phyloP scores from a whole-genome alignment of 2,329 filamentous ascomycete genomes.

The Fusarium floridanum region DNA sequence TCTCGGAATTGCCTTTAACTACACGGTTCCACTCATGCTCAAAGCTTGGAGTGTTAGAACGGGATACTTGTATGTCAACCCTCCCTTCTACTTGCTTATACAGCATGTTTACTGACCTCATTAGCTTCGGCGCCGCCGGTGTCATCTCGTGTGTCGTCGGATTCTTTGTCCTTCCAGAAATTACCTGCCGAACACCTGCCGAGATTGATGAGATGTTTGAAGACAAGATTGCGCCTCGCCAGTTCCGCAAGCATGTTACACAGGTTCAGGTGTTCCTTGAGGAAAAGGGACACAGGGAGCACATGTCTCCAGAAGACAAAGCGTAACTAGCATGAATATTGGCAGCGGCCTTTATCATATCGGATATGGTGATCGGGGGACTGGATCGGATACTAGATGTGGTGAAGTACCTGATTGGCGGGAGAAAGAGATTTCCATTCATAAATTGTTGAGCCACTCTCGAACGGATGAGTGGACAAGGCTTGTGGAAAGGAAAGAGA shows the following conservation, averaged over 20 bases:
- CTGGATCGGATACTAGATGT: background rate
- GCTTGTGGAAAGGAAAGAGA: background rate
- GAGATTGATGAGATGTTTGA: constrained; percentile 25
- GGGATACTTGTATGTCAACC: constrained; percentile 65
- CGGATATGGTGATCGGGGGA: background rate
- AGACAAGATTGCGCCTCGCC: constrained; percentile 11
- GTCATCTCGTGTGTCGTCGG: constrained; percentile 84
- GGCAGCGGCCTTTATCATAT: background rate
- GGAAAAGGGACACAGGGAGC: background rate
- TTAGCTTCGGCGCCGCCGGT: constrained; percentile 67
- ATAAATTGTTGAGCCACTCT: background rate
- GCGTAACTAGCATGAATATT: background rate
- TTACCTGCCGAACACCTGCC: constrained; percentile 70
- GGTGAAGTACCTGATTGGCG: background rate
- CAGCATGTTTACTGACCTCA: background rate
- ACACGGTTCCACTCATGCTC: constrained; percentile 8
- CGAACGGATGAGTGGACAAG: background rate
- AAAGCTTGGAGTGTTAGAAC: constrained; percentile 13
- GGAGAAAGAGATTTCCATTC: background rate
- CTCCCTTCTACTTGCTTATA: constrained; percentile 54
- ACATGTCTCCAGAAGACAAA: background rate
- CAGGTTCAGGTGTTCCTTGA: constrained; percentile 20
- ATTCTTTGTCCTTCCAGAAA: constrained; percentile 84
- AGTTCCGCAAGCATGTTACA: constrained; percentile 12
- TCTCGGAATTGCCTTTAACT: constrained; percentile 6